Evolutionary conservation across 345 rosid genomes (phyloP), one percentile per base, ranked within the genome.

Genomic region (Populus pruinosa): DNA sequence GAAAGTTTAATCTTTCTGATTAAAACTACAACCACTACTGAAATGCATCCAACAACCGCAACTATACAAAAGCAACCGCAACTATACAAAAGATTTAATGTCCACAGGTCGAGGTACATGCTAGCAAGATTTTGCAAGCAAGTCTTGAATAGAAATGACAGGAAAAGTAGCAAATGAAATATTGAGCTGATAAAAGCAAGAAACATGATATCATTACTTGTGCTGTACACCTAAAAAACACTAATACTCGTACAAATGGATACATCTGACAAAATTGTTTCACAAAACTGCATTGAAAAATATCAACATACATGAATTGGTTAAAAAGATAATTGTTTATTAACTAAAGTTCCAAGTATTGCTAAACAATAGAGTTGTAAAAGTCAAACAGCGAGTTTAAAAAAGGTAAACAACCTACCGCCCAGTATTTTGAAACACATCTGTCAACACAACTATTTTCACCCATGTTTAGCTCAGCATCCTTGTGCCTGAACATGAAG

Each of bases 371-470:
- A 23, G 64, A 59, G 14, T 9, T 4, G 29, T 64, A 69, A 27
- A 68, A 36, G 21, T 31, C 12, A 59, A 76, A 2, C 17, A 16
- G 21, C 12, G 36, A 49, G 25, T 20, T 47, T 27, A 36, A 67
- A 21, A 33, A 25, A 67, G 27, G 44, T 2, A 49, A 65, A 65
- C 35, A 76, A 77, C 81, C 14, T 81, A 96, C 97, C 95, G 89
- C 94, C 97, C 94, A 91, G 83, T 96, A 96, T 75, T 94, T 94
- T 50, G 97, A 88, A 80, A 91, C 98, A 80, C 98, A 96, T 70
- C 99, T 97, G 81, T 96, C 98, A 53, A 96, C 94, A 94, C 99
- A 96, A 74, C 93, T 96, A 76, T 92, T 96, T 83, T 96, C 99
- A 71, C 97, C 99, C 98, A 92, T 94, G 86, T 94, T 96, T 69